phyloP scores from a whole-genome alignment of 345 rosid genomes.

The Anastatica hierochuntica region DNA sequence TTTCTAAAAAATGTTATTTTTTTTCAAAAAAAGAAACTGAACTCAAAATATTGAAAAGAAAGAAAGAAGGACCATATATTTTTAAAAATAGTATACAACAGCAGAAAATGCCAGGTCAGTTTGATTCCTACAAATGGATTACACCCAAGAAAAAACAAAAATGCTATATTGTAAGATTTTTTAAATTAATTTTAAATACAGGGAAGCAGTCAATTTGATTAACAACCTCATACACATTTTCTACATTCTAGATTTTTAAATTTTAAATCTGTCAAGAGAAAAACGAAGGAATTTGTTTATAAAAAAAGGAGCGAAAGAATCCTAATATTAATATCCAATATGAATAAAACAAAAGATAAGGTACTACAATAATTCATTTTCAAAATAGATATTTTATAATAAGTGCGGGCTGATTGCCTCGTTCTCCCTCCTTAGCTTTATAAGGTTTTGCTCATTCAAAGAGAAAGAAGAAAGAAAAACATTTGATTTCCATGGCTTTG shows the following conservation, averaged over 20 bases:
- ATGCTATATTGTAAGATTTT: slow-evolving; percentile 6
- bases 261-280: not conserved
- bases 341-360: not conserved
- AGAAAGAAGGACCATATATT: slow-evolving; percentile 23
- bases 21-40: too few species aligned
- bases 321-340: not conserved
- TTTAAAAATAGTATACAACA: not conserved
- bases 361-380: not conserved
- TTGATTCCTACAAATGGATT: slow-evolving; percentile 21
- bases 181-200: not conserved
- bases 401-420: slow-evolving; percentile 20
- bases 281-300: too few species aligned
- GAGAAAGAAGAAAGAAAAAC: not conserved
- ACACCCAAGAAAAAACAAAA: slow-evolving; percentile 22
- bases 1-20: too few species aligned
- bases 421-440: slow-evolving; percentile 18
- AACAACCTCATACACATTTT: not conserved
- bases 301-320: too few species aligned
- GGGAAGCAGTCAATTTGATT: slow-evolving; percentile 7
- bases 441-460: not conserved
- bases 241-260: not conserved
- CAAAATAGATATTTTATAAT: not conserved
- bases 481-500: slow-evolving; percentile 20
- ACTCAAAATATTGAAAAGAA: not conserved
- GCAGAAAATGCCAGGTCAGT: slow-evolving; percentile 21